These are phyloP conservation scores for Debaryomyces sp. DNA, from an alignment of 1,139 yeast genomes.

Conservation along the genomic window DNA sequence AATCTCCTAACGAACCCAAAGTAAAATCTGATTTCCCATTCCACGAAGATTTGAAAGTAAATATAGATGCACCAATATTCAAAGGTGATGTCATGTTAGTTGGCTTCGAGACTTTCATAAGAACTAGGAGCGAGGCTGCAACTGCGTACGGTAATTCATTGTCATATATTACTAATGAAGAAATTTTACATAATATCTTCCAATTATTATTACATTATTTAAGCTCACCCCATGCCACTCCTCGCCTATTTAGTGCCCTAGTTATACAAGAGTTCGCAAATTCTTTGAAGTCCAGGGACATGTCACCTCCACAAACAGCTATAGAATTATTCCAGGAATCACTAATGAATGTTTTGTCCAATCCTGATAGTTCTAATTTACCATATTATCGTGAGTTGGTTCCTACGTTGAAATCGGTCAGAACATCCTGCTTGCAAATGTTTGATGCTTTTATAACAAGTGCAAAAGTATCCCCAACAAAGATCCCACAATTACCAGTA, in stretches of 20 bases:
- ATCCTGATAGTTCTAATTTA: constrained; percentile 38
- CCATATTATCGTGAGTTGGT: constrained; percentile 81
- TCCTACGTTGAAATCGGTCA: constrained; percentile 79
- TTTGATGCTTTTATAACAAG: constrained; percentile 75
- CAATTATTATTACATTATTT: constrained; percentile 45
- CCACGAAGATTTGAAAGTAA: constrained; percentile 62
- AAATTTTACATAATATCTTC: constrained; percentile 38
- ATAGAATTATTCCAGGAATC: constrained; percentile 32
- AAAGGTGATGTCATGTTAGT: constrained; percentile 89
- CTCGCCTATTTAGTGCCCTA: constrained; percentile 70
- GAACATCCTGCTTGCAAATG: constrained; percentile 86
- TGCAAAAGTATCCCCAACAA: constrained; percentile 74
- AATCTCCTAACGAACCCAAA: constrained; percentile 24
- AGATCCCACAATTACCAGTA: constrained; percentile 82
- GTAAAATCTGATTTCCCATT: constrained; percentile 49
- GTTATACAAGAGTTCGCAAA: constrained; percentile 74
- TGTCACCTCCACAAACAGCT: constrained; percentile 18
- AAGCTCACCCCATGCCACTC: constrained; percentile 73
- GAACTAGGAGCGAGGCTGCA: constrained; percentile 78
- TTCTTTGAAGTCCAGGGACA: constrained; percentile 24
- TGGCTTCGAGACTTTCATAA: constrained; percentile 72
- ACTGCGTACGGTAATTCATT: constrained; percentile 74
- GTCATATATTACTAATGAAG: constrained; percentile 52
- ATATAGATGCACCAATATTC: constrained; percentile 91
- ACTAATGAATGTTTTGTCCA: constrained; percentile 39